Base-by-base conservation (phyloP, 176 grass and related monocot genomes). In the Themeda triandra region DNA sequence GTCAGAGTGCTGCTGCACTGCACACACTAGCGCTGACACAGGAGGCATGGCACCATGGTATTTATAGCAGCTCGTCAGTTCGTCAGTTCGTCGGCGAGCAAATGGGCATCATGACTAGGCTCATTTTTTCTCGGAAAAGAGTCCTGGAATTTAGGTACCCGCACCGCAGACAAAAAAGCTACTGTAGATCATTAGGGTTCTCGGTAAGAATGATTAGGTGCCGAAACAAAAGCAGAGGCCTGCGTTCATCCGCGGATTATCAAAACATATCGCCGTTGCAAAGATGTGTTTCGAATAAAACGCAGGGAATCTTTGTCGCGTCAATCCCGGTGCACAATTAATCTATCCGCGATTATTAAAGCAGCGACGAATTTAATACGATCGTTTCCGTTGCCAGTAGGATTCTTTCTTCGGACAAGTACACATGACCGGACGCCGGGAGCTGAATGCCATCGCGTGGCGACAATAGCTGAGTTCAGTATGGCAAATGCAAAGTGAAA, bases 171-270 rank as follows among this genome's bases (percentile, higher is more conserved):
- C 31, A 71, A 25, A 75, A 84, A 83, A 82, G 32, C 6, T 1
- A 0, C 23, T 13, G 18, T 25, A 41, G 78, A 71, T 67, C 33
- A 81, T 67, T 51, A 78, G 73, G 6, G 25, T 45, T 44, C 3
- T 42, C 25, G 1, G 48, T 59, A n/a, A 72, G 37, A 54, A 78
- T 72, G 89, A 74, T 83, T 87, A 75, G 82, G 78, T 66, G 58
- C 90, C 77, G 23, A 85, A 85, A 84, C 65, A 67, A 91, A 91
- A 91, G 86, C 82, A 91, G 78, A 63, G 86, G 86, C 78, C 67
- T 67, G 27, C 2, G 78, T 85, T 82, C 86, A 81, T 30, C 58
- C 10, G 2, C 4, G 4, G 17, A 85, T 67, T 71, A 85, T 80
- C 6, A 88, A 88, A 85, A 31, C 80, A 59, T 76, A 70, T 84